These are phyloP conservation scores for Raffaelea arxii DNA, from an alignment of 2,329 filamentous ascomycete species.

Conservation along the genomic window DNA sequence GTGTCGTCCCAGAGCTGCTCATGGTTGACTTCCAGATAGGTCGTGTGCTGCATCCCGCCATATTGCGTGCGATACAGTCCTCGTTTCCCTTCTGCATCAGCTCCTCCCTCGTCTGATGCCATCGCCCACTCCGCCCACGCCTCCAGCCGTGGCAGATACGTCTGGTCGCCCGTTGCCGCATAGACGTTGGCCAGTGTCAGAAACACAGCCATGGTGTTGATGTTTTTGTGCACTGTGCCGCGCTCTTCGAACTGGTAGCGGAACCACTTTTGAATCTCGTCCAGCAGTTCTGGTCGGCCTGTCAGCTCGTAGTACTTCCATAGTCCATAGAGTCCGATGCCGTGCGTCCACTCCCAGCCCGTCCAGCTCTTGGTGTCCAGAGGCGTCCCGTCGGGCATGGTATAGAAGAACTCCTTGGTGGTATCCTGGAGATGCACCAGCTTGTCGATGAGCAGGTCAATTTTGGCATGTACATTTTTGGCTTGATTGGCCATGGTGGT, in stretches of 20 bases:
- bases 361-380: slow-evolving; percentile 82
- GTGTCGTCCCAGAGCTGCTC: slow-evolving; percentile 80
- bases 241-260: slow-evolving; percentile 56
- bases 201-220: slow-evolving; percentile 76
- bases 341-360: slow-evolving; percentile 77
- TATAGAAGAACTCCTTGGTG: slow-evolving; percentile 64
- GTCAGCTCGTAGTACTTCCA: slow-evolving; percentile 75
- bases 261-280: slow-evolving; percentile 68
- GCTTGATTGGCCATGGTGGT: background rate
- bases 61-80: slow-evolving; percentile 62
- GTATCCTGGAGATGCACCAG: slow-evolving; percentile 69
- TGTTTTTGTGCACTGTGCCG: slow-evolving; percentile 66
- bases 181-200: slow-evolving; percentile 70
- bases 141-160: slow-evolving; percentile 69
- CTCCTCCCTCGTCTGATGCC: too few relatives aligned
- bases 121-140: slow-evolving; percentile 77
- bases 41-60: slow-evolving; percentile 67
- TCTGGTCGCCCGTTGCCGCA: slow-evolving; percentile 58
- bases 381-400: slow-evolving; percentile 59
- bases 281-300: slow-evolving; percentile 47
- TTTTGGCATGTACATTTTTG: slow-evolving; percentile 39
- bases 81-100: too few relatives aligned
- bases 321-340: slow-evolving; percentile 69
- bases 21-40: slow-evolving; percentile 60
- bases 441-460: slow-evolving; percentile 60